Base-by-base conservation (phyloP, 345 rosid species). In the Eutrema yunnanense region DNA sequence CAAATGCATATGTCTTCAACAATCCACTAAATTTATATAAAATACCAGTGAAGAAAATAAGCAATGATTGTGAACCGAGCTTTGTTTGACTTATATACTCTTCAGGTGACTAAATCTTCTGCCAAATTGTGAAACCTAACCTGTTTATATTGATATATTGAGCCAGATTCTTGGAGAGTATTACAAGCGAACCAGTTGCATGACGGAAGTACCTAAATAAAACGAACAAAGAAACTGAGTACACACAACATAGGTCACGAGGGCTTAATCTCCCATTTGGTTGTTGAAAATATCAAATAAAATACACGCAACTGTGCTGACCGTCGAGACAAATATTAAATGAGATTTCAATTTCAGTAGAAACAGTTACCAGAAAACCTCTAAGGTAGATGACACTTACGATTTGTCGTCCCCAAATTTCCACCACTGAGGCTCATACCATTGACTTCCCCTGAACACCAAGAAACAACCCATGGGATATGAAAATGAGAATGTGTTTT, bases 361-460 rank as follows among this genome's bases (percentile, higher is more conserved):
- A 41, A 55, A 73, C 65, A 32, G 13, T 56, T 34, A 2, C 66
- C 29, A 34, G 14, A 78, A 59, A 37, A 71, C 4, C 44, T 38
- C 6, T 16, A 2, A 60, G 9, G 9, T 26, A 51, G 22, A 74
- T 36, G 30, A 37, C 50, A 87, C 99, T 92, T 85, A 95, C 99
- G 96, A 85, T 84, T 92, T 92, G 69, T 85, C 90, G 41, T 90
- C 96, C 42, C 99, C 97, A 65, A 92, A 92, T 75, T 90, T 95
- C 99, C 97, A 90, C 97, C 99, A 95, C 5, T 95, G 96, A 30
- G 99, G 90, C 73, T 95, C 99, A 75, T 87, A 90, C 99, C 99
- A 95, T 66, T 75, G 83, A 66, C 56, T 85, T 78, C 94, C 97
- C 86, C 99, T 95, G 88, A 75, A 81, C 74, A 74, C 51, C 47